A percentile compares a stretch with the other conserved stretches of the same genome.
These are phyloP conservation scores for Chloris gayana DNA, from an alignment of 176 grass and related monocot genomes.

Conservation along the genomic window DNA sequence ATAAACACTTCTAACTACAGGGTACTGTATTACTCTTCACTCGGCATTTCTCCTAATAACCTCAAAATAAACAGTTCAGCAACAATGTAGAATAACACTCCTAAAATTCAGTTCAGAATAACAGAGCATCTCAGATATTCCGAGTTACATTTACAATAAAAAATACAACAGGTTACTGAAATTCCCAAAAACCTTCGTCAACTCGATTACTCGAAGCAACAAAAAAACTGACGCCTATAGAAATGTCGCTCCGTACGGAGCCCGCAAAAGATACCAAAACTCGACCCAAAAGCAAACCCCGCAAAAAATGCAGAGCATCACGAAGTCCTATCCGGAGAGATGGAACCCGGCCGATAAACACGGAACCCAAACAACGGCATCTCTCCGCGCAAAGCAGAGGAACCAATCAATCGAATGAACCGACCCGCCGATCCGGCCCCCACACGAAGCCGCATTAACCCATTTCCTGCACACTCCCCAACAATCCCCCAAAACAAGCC, in stretches of 20 bases:
- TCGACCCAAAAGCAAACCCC: not conserved
- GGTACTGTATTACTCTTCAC: too few relatives aligned
- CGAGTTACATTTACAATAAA: not conserved
- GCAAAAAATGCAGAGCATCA: not conserved
- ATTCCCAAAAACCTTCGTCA: not conserved
- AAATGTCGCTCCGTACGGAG: not conserved
- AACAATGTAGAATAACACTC: not conserved
- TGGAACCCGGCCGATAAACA: slow-evolving; percentile 1
- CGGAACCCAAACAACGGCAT: not conserved
- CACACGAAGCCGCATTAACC: slow-evolving; percentile 20
- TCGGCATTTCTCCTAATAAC: too few relatives aligned
- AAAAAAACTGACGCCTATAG: not conserved
- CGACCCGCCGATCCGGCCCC: slow-evolving; percentile 2
- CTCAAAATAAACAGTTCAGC: not conserved
- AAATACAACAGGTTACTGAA: not conserved
- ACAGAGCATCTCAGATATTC: not conserved
- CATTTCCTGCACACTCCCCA: not conserved
- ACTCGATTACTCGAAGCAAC: not conserved
- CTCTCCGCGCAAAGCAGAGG: not conserved
- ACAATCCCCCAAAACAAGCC: not conserved
- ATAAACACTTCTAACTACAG: too few relatives aligned
- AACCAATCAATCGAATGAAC: slow-evolving; percentile 3
- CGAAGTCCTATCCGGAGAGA: not conserved
- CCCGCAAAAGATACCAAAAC: not conserved
- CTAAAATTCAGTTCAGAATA: not conserved